These are phyloP conservation scores for Pleurotus eryngii DNA, from an alignment of 768 basidiomycete genomes.

Conservation along the genomic window DNA sequence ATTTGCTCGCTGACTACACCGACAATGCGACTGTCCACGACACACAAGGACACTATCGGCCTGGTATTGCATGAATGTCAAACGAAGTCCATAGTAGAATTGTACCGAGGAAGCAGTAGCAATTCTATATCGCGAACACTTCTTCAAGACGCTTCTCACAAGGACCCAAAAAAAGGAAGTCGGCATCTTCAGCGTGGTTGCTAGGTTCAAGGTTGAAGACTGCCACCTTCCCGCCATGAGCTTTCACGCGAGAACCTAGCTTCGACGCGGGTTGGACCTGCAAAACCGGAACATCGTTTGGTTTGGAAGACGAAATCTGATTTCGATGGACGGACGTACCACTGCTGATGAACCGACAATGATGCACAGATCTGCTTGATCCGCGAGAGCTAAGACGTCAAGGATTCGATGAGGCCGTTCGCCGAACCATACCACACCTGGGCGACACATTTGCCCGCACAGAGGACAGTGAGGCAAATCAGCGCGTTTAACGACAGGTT, in stretches of 20 bases:
- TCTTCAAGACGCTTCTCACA: slow-evolving; percentile 22
- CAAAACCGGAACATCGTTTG: background rate
- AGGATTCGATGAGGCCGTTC: slow-evolving; percentile 26
- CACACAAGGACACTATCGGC: no score
- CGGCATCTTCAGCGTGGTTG: slow-evolving; percentile 21
- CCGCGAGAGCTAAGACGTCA: slow-evolving; percentile 23
- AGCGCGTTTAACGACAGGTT: background rate
- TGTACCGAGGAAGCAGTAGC: no score
- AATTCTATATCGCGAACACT: slow-evolving; percentile 4
- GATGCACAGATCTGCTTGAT: slow-evolving; percentile 28
- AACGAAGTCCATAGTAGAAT: no score
- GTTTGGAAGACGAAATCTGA: background rate
- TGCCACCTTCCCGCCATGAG: slow-evolving; percentile 31
- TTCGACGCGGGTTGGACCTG: slow-evolving; percentile 27
- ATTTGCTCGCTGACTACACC: no score
- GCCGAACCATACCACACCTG: slow-evolving; percentile 41
- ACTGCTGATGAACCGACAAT: slow-evolving; percentile 36
- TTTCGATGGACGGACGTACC: slow-evolving; percentile 14
- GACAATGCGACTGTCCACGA: no score
- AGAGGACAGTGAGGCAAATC: slow-evolving; percentile 13
- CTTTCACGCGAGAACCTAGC: slow-evolving; percentile 21
- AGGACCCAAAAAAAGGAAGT: slow-evolving; percentile 31
- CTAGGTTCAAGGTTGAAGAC: slow-evolving; percentile 32
- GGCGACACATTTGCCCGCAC: slow-evolving; percentile 30
- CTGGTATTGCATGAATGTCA: no score